Percentiles rank a stretch among this genome's conserved stretches.
Evolutionary conservation across 352 stramenopile species (phyloP).

Genomic region (Phytophthora sojae): DNA sequence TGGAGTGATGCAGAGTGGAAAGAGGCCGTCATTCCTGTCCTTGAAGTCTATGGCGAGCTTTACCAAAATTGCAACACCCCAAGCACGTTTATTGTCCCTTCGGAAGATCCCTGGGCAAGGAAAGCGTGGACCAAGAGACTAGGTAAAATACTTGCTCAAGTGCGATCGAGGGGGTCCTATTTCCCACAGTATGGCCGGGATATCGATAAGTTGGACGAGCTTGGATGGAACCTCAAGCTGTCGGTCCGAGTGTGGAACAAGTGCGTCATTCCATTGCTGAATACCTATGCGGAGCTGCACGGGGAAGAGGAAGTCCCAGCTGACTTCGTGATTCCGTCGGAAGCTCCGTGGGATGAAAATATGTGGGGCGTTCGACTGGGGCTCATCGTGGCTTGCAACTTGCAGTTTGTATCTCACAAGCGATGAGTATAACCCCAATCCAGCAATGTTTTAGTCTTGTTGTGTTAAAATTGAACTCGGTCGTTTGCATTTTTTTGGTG

Average conservation of each 20-base stretch:
- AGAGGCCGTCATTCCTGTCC: background rate
- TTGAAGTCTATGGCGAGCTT: background rate
- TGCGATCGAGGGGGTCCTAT: background rate
- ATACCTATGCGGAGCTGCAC: background rate
- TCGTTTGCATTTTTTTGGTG: too few species aligned
- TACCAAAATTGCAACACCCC: background rate
- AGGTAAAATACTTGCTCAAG: background rate
- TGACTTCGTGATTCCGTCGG: background rate
- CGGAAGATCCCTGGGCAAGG: background rate
- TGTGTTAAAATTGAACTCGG: background rate
- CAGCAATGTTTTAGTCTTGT: background rate
- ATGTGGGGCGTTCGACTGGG: background rate
- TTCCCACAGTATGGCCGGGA: background rate
- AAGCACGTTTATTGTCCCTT: background rate
- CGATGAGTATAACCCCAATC: too few species aligned
- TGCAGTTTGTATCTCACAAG: background rate
- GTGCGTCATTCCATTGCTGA: background rate
- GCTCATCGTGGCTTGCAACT: background rate
- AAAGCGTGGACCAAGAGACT: background rate
- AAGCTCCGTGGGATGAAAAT: background rate
- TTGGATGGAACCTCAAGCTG: background rate
- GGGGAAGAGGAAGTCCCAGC: background rate
- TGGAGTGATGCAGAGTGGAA: background rate
- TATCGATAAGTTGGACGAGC: background rate
- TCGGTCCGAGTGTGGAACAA: background rate